Percentiles rank a stretch among this genome's conserved stretches.
Evolutionary conservation across 1,284 basidiomycete species (phyloP).

Genomic region (Ustilago crameri): DNA sequence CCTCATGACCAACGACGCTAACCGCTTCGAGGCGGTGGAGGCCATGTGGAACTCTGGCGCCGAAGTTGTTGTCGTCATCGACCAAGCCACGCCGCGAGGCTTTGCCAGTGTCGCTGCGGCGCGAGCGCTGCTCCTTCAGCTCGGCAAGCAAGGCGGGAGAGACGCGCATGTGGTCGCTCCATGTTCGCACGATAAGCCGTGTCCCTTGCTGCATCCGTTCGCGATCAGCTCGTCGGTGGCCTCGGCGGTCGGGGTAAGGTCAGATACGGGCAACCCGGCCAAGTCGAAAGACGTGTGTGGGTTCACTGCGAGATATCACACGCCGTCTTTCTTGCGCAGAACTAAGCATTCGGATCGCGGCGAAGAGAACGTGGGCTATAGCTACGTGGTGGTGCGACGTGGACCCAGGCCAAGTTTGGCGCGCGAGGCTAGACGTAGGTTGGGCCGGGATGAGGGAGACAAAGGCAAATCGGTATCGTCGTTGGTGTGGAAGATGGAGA

Average conservation of each 20-base stretch:
- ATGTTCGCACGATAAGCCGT: slow-evolving; percentile 90
- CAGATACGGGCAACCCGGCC: slow-evolving; percentile 30
- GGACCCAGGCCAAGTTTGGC: slow-evolving; percentile 75
- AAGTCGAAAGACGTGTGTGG: slow-evolving; percentile 75
- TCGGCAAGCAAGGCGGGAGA: slow-evolving; percentile 70
- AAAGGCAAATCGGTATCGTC: not conserved
- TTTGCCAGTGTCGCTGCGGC: slow-evolving; percentile 87
- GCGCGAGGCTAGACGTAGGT: slow-evolving; percentile 19
- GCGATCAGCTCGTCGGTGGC: slow-evolving; percentile 21
- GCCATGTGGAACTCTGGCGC: slow-evolving; percentile 92
- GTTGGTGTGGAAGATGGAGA: slow-evolving; percentile 9
- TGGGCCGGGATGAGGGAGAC: not conserved
- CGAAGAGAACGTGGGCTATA: slow-evolving; percentile 87
- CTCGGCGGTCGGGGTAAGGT: slow-evolving; percentile 8
- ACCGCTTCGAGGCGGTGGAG: slow-evolving; percentile 78
- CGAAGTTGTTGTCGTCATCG: slow-evolving; percentile 76
- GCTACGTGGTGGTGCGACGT: slow-evolving; percentile 87
- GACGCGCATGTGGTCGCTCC: slow-evolving; percentile 77
- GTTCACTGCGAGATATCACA: slow-evolving; percentile 86
- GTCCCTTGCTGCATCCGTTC: slow-evolving; percentile 75
- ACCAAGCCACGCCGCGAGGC: slow-evolving; percentile 80
- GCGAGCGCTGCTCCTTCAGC: slow-evolving; percentile 78
- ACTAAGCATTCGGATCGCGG: slow-evolving; percentile 86
- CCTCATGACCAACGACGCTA: slow-evolving; percentile 75
- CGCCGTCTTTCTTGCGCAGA: slow-evolving; percentile 82